Conservation (phyloP, 2,329 filamentous ascomycete genomes). For the Colletotrichum lini region DNA sequence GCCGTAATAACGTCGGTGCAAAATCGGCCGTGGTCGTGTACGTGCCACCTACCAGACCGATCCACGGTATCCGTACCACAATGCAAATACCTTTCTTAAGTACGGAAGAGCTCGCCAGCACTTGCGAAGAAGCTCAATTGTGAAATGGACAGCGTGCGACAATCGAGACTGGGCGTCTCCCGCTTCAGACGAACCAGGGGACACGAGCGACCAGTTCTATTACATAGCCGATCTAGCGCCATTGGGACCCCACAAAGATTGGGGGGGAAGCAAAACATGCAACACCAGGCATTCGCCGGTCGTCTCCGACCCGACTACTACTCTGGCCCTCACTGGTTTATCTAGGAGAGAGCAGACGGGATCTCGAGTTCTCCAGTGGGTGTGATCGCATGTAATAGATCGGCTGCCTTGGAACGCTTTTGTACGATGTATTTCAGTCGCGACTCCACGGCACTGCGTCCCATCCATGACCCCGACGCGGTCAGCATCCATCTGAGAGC, state of each 20-base stretch:
- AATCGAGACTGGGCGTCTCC: neutral
- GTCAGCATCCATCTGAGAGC: neutral
- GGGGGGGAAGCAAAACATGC: conserved; percentile 20
- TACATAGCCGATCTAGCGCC: neutral
- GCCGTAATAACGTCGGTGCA: neutral
- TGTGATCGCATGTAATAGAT: conserved; percentile 34
- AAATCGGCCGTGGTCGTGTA: neutral
- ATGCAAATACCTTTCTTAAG: no score
- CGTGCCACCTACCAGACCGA: neutral
- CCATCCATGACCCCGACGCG: neutral
- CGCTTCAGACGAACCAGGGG: conserved; percentile 9
- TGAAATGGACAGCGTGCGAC: conserved; percentile 11
- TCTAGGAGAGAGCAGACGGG: conserved; percentile 42
- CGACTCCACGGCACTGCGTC: neutral
- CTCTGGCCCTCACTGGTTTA: conserved; percentile 41
- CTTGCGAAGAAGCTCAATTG: neutral
- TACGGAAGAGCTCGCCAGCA: neutral
- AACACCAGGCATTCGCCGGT: conserved; percentile 40
- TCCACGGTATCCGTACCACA: neutral
- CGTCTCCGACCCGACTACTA: conserved; percentile 42
- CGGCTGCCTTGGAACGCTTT: neutral
- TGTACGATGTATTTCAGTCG: neutral
- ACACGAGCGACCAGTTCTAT: no score
- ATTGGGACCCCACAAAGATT: neutral
- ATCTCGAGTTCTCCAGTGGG: conserved; percentile 41